Conservation (phyloP, 2,329 filamentous ascomycete genomes). For the Juglanconis sp. region DNA sequence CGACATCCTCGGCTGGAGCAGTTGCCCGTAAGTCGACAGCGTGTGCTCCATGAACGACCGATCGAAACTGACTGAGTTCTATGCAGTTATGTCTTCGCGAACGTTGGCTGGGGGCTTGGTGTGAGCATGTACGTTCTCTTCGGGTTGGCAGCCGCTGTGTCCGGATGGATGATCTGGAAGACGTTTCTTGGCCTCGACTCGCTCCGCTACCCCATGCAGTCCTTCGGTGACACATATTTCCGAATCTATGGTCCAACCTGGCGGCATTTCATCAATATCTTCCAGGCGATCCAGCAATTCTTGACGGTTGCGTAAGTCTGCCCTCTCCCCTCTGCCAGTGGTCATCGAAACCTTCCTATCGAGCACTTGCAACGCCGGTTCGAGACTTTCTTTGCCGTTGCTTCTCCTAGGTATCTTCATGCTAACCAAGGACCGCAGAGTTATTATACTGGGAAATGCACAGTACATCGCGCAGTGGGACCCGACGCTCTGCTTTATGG, state of each 20-base stretch:
- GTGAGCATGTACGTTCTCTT: constrained; percentile 11
- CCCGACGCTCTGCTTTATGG: constrained; percentile 52
- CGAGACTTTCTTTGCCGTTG: neutral
- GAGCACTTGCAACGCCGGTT: too few relatives aligned
- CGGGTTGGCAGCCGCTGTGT: constrained; percentile 24
- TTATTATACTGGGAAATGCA: constrained; percentile 51
- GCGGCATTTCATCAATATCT: constrained; percentile 45
- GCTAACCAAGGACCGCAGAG: constrained; percentile 18
- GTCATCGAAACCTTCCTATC: neutral
- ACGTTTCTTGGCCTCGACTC: constrained; percentile 44
- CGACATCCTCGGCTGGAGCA: constrained; percentile 43
- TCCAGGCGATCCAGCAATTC: constrained; percentile 46
- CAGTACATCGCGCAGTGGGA: constrained; percentile 48
- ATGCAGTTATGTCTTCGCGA: constrained; percentile 12
- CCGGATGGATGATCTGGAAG: constrained; percentile 44
- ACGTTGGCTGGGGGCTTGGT: constrained; percentile 14
- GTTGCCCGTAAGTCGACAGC: constrained; percentile 26
- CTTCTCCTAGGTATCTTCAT: neutral
- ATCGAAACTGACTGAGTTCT: neutral
- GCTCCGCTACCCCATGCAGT: constrained; percentile 42
- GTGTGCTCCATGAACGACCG: neutral
- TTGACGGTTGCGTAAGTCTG: constrained; percentile 39
- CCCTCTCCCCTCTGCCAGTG: too few relatives aligned
- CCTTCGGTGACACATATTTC: constrained; percentile 47
- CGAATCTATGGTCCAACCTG: constrained; percentile 42